Evolutionary conservation across 176 grass and related monocot genomes (phyloP).

Genomic region (Aegilops tauschii): DNA sequence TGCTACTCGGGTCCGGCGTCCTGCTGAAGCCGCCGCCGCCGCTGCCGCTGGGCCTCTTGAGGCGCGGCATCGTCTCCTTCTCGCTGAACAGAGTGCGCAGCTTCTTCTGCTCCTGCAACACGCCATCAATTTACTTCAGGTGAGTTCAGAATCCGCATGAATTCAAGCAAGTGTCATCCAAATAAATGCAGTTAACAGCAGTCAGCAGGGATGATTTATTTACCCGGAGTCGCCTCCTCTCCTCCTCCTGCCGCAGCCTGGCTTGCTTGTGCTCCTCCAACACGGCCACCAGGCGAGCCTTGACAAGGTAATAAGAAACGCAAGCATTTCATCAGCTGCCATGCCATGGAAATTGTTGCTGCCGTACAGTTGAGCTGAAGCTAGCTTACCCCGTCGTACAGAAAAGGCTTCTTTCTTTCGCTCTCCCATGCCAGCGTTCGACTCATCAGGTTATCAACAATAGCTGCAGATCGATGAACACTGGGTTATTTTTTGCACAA

Average conservation of each 20-base stretch:
- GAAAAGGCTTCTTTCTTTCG: slow-evolving; percentile 55
- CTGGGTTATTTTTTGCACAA: not conserved
- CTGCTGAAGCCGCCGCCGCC: slow-evolving; percentile 45
- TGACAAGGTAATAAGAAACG: not conserved
- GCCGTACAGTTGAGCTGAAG: not conserved
- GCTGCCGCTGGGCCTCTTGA: slow-evolving; percentile 44
- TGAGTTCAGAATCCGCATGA: not conserved
- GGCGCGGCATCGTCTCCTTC: slow-evolving; percentile 63
- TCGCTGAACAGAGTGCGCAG: slow-evolving; percentile 47
- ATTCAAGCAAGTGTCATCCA: not conserved
- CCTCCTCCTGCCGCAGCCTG: slow-evolving; percentile 48
- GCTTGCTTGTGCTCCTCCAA: slow-evolving; percentile 62
- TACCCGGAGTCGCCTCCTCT: slow-evolving; percentile 52
- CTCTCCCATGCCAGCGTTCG: slow-evolving; percentile 57
- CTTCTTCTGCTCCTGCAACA: slow-evolving; percentile 69
- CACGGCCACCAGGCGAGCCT: slow-evolving; percentile 51
- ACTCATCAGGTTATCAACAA: slow-evolving; percentile 55
- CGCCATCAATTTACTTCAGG: not conserved
- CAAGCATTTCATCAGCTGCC: not conserved
- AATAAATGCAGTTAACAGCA: not conserved
- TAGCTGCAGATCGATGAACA: slow-evolving; percentile 3
- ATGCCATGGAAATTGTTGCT: not conserved
- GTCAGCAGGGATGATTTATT: not conserved
- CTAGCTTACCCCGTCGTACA: slow-evolving; percentile 52
- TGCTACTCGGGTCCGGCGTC: slow-evolving; percentile 26